These are phyloP conservation scores for Gleditsia sinensis DNA, from an alignment of 306 rosid genomes.

Conservation along the genomic window DNA sequence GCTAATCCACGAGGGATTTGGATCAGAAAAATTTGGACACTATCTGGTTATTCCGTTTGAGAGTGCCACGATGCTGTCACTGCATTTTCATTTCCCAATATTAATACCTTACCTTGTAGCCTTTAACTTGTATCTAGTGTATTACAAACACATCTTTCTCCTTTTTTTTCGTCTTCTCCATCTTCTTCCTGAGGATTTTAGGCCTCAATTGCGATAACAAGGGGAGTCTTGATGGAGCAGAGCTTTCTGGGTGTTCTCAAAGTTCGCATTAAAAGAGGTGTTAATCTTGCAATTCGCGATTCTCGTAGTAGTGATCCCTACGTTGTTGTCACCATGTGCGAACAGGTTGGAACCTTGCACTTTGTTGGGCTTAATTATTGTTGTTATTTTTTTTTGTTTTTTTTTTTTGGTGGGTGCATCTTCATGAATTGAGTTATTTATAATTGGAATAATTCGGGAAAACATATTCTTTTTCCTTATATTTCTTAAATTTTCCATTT, in stretches of 20 bases:
- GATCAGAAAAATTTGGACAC: background rate
- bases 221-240: constrained; percentile 51
- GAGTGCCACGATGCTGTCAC: no score
- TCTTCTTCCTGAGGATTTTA: background rate
- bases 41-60: background rate
- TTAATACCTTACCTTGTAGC: background rate
- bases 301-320: constrained; percentile 73
- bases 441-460: background rate
- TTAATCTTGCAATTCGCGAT: constrained; percentile 65
- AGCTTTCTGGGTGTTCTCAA: constrained; percentile 62
- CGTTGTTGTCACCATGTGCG: constrained; percentile 54
- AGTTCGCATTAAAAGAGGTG: constrained; percentile 66
- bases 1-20: background rate
- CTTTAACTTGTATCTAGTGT: background rate
- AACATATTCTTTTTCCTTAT: background rate
- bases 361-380: background rate
- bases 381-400: background rate
- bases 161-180: background rate
- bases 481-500: no score
- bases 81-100: no score
- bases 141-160: background rate
- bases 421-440: background rate
- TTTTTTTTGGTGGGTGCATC: background rate
- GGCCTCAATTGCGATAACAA: constrained; percentile 30
- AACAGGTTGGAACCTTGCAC: constrained; percentile 44